Conservation (phyloP, 2,329 filamentous ascomycete genomes). For the Colletotrichum cereale region DNA sequence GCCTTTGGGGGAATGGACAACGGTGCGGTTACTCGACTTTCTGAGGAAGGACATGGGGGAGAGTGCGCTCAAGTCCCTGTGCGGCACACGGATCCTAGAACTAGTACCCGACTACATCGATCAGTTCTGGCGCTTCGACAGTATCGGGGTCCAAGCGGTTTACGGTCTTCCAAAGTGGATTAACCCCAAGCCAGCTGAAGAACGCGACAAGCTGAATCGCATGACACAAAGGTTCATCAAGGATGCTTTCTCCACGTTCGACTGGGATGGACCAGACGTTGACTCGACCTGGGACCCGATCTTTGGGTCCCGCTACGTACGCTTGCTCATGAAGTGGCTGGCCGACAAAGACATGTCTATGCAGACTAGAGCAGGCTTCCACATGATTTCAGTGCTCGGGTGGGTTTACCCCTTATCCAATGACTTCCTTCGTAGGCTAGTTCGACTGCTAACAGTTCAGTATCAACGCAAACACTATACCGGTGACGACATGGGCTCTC, state of each 20-base stretch:
- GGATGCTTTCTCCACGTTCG: conserved; percentile 38
- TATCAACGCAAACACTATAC: conserved; percentile 47
- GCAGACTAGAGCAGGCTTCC: conserved; percentile 32
- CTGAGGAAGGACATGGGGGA: conserved; percentile 43
- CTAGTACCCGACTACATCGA: conserved; percentile 45
- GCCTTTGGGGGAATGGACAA: conserved; percentile 41
- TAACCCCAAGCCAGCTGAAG: conserved; percentile 37
- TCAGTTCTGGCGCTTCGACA: conserved; percentile 46
- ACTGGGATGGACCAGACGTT: conserved; percentile 37
- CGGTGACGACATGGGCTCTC: conserved; percentile 46
- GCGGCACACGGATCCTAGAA: conserved; percentile 44
- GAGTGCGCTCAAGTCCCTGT: conserved; percentile 42
- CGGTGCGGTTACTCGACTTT: conserved; percentile 41
- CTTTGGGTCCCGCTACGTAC: conserved; percentile 44
- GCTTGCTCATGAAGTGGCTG: conserved; percentile 43
- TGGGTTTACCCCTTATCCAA: background rate
- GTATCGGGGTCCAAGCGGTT: conserved; percentile 40
- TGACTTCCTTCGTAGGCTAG: fast-evolving
- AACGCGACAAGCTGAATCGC: conserved; percentile 38
- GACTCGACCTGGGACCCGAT: conserved; percentile 47
- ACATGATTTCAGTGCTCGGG: conserved; percentile 27
- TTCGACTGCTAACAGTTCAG: conserved; percentile 9
- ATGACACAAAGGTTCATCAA: conserved; percentile 33
- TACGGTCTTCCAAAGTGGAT: conserved; percentile 44
- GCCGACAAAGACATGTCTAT: conserved; percentile 39